Evolutionary conservation across 129 eudicot species (phyloP), one percentile per base, ranked within the genome.

Genomic region (Escallonia herrerae): DNA sequence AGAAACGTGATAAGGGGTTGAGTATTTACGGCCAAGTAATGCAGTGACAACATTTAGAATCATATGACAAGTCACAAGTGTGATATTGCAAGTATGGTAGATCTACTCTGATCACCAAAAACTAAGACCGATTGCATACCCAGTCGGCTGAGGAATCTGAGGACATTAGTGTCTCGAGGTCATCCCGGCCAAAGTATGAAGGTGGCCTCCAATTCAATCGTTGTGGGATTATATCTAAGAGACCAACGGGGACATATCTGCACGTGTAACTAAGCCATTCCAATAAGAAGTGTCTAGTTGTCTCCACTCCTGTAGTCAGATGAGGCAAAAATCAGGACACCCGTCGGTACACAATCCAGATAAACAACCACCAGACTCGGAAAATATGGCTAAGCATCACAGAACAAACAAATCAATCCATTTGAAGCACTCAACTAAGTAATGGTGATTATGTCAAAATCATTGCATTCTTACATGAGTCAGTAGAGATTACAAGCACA

Each of bases 121-220:
- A 37, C 3, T 15, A 70, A 5, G 8, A 12, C 7, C 2, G 46
- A 57, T 3, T 13, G 69, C 63, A 50, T 75, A 91, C 97, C 97
- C 99, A 94, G 67, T 94, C 97, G 6, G 84, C 86, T 22, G 97
- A 97, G 64, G 94, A 94, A 43, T 94, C 99, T 4, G 99, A 94
- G 66, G 95, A 95, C 99, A 94, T 94, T 41, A 94, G 69, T 3
- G 99, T 89, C 78, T 94, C 99, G 10, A 94, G 90, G 58, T 94
- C 97, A 79, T 94, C 85, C 46, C 99, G 91, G 2, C 99, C 99
- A 53, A 55, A 86, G 59, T 86, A 94, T 5, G 99, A 75, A 10
- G 99, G 99, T 12, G 89, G 84, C 13, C 99, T 81, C 79, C 95
- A 94, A 69, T 94, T 94, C 69, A 86, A 70, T 65, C 75, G 75